A percentile compares a stretch with the other conserved stretches of the same genome.
Conservation (phyloP, 352 stramenopile genomes). For the Globisporangium carolinianum region DNA sequence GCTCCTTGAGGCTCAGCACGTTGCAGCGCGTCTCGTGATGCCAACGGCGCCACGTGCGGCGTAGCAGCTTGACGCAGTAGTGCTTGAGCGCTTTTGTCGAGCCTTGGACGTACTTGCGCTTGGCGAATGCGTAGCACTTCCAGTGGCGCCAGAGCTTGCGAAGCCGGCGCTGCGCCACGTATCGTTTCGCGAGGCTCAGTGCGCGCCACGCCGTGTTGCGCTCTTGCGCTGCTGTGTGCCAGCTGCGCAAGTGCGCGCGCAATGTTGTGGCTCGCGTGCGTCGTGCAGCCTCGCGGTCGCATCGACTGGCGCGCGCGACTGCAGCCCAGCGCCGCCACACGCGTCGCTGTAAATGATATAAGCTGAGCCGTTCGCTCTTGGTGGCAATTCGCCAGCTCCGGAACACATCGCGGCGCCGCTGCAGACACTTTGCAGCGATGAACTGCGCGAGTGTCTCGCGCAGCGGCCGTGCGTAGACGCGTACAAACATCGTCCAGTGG, state of each 20-base stretch:
- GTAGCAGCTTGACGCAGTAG: slow-evolving; percentile 65
- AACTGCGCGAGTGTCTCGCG: slow-evolving; percentile 14
- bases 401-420: slow-evolving; percentile 10
- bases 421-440: neutral
- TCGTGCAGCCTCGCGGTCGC: slow-evolving; percentile 12
- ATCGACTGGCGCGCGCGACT: slow-evolving; percentile 15
- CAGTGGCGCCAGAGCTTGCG: slow-evolving; percentile 73
- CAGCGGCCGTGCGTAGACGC: slow-evolving; percentile 24
- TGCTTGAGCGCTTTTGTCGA: slow-evolving; percentile 73
- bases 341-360: slow-evolving; percentile 14
- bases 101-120: slow-evolving; percentile 57
- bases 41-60: slow-evolving; percentile 47
- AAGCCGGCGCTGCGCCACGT: slow-evolving; percentile 50
- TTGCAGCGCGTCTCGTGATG: slow-evolving; percentile 29
- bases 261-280: slow-evolving; percentile 17
- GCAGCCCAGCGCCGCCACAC: slow-evolving; percentile 33
- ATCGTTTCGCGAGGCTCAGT: slow-evolving; percentile 44
- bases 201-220: slow-evolving; percentile 29
- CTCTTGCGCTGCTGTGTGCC: slow-evolving; percentile 30
- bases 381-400: slow-evolving; percentile 25
- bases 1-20: slow-evolving; percentile 28
- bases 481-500: slow-evolving; percentile 46
- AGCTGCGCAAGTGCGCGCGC: slow-evolving; percentile 31
- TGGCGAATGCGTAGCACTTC: slow-evolving; percentile 69
- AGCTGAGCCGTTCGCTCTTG: slow-evolving; percentile 16